A percentile compares a stretch with the other conserved stretches of the same genome.
phyloP scores from a whole-genome alignment of 768 basidiomycete species.

The Tricholoma sp. region DNA sequence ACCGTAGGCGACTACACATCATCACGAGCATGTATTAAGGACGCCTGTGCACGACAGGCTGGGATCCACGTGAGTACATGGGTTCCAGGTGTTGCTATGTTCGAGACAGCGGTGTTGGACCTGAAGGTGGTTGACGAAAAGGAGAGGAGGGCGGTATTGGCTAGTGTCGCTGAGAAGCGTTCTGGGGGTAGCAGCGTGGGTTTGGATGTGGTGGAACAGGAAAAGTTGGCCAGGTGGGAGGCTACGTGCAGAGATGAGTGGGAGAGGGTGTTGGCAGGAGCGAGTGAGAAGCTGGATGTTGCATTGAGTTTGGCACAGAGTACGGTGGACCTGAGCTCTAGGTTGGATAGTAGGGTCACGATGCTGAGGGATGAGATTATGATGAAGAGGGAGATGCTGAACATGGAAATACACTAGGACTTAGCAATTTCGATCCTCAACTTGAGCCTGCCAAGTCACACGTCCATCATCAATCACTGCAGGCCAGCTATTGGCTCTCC shows the following conservation, averaged over 20 bases:
- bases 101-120: slow-evolving; percentile 64
- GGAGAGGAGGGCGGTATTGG: slow-evolving; percentile 17
- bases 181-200: no score
- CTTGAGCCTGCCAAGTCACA: no score
- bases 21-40: slow-evolving; percentile 44
- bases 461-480: no score
- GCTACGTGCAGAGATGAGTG: slow-evolving; percentile 32
- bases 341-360: slow-evolving; percentile 64
- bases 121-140: slow-evolving; percentile 48
- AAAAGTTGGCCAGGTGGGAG: no score
- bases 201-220: no score
- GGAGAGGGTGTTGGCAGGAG: slow-evolving; percentile 42
- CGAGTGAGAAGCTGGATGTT: slow-evolving; percentile 45
- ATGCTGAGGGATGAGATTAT: slow-evolving; percentile 70
- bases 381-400: slow-evolving; percentile 50
- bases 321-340: slow-evolving; percentile 56
- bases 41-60: slow-evolving; percentile 40
- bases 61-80: slow-evolving; percentile 53
- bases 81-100: no score
- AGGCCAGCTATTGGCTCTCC: no score
- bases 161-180: no score
- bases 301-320: slow-evolving; percentile 47
- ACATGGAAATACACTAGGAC: no score
- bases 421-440: no score
- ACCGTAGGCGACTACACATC: slow-evolving; percentile 37